Conservation (phyloP, 345 rosid genomes). For the Eutrema japonicum region DNA sequence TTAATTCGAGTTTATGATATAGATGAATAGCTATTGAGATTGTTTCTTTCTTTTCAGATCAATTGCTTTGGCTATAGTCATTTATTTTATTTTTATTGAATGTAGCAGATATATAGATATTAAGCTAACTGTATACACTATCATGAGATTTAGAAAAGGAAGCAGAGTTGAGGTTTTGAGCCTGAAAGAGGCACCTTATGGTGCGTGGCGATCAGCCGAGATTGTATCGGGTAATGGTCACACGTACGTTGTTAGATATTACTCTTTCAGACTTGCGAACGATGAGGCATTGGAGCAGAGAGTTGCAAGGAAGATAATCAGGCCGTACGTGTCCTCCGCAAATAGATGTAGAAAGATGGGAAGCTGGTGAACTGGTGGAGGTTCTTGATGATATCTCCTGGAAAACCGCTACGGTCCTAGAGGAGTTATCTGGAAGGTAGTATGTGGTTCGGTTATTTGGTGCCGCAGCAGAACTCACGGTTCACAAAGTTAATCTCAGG, state of each 20-base stretch:
- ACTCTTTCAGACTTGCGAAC: slow-evolving; percentile 13
- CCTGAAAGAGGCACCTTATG: slow-evolving; percentile 49
- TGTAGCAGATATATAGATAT: neutral
- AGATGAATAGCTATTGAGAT: neutral
- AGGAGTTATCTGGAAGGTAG: slow-evolving; percentile 37
- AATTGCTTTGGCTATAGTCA: neutral
- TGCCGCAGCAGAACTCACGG: slow-evolving; percentile 28
- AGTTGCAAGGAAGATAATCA: slow-evolving; percentile 59
- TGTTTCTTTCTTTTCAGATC: neutral
- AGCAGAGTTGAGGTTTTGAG: slow-evolving; percentile 64
- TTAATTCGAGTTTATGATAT: neutral
- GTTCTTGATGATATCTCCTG: slow-evolving; percentile 56
- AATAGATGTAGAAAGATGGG: slow-evolving; percentile 50
- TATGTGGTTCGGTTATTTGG: slow-evolving; percentile 60
- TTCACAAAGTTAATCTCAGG: slow-evolving; percentile 54
- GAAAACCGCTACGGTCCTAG: slow-evolving; percentile 55
- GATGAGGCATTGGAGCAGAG: slow-evolving; percentile 43
- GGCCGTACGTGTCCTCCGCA: slow-evolving; percentile 75
- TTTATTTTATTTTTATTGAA: neutral
- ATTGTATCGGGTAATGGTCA: slow-evolving; percentile 66
- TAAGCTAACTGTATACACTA: neutral
- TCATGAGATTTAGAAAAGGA: slow-evolving; percentile 70
- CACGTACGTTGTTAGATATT: slow-evolving; percentile 51
- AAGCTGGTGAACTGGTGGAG: slow-evolving; percentile 63
- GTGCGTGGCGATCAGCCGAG: slow-evolving; percentile 64